Percentiles rank a stretch among this genome's conserved stretches.
These are phyloP conservation scores for Carex kokanica DNA, from an alignment of 176 grass and related monocot species.

Conservation along the genomic window DNA sequence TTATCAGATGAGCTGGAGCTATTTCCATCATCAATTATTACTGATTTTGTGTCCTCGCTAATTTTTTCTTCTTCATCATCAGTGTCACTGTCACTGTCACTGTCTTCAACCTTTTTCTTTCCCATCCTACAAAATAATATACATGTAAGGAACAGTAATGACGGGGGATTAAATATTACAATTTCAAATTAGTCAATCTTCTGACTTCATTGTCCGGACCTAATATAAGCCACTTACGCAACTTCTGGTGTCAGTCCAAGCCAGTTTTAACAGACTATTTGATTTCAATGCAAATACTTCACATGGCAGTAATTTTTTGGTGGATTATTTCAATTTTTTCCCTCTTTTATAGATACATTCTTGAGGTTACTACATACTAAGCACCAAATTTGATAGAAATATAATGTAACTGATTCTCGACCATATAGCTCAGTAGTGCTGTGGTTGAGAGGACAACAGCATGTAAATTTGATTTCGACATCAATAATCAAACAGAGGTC, in stretches of 20 bases:
- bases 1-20: constrained; percentile 47
- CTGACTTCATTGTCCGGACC: background rate
- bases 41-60: constrained; percentile 45
- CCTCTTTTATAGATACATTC: background rate
- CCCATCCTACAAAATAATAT: constrained; percentile 60
- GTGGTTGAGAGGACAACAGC: background rate
- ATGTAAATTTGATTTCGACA: background rate
- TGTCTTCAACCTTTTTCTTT: constrained; percentile 70
- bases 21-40: constrained; percentile 54
- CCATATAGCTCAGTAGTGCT: background rate
- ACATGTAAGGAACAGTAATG: background rate
- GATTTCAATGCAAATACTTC: background rate
- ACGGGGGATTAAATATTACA: background rate
- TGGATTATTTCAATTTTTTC: background rate
- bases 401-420: background rate
- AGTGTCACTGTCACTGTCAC: constrained; percentile 51
- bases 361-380: background rate
- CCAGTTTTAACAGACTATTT: background rate
- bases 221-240: background rate
- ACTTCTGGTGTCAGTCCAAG: background rate
- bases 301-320: background rate
- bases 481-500: background rate
- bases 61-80: constrained; percentile 44
- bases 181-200: background rate
- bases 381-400: background rate